Evolutionary conservation across 2,329 filamentous ascomycete genomes (phyloP).

Genomic region (Gnomoniopsis smithogilvyi): DNA sequence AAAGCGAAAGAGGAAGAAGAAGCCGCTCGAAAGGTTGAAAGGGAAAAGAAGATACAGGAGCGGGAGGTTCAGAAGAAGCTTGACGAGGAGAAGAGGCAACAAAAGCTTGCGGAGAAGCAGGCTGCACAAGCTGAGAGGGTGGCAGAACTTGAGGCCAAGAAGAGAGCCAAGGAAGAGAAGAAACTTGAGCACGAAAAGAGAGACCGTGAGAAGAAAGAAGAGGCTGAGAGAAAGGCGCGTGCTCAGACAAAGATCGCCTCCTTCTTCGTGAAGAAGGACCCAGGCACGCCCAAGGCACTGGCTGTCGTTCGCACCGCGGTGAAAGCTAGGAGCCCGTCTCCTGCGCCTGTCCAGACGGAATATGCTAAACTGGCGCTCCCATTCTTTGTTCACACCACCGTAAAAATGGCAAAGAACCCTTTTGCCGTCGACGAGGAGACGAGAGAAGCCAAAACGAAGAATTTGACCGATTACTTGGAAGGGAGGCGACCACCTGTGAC

Average conservation of each 20-base stretch:
- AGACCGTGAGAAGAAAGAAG: conserved; percentile 39
- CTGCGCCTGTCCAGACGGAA: conserved; percentile 33
- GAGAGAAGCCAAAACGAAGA: conserved; percentile 44
- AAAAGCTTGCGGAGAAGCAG: conserved; percentile 28
- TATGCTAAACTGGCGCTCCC: conserved; percentile 74
- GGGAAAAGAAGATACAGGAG: conserved; percentile 28
- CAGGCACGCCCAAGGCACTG: conserved; percentile 37
- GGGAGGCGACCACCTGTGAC: conserved; percentile 45
- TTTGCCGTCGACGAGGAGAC: conserved; percentile 58
- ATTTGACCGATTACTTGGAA: conserved; percentile 50
- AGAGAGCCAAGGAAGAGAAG: conserved; percentile 43
- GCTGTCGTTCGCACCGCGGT: conserved; percentile 19
- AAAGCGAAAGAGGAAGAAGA: conserved; percentile 32
- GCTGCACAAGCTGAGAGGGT: conserved; percentile 25
- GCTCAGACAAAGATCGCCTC: conserved; percentile 44
- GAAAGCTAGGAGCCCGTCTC: conserved; percentile 17
- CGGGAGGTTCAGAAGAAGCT: conserved; percentile 33
- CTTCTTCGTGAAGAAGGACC: conserved; percentile 39
- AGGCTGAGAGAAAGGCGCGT: conserved; percentile 46
- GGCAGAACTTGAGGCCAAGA: conserved; percentile 35
- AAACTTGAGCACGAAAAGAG: conserved; percentile 46
- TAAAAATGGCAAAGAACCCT: conserved; percentile 61
- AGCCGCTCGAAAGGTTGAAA: conserved; percentile 28
- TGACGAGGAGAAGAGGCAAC: conserved; percentile 35
- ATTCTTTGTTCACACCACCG: conserved; percentile 75